Evolutionary conservation across 495 filamentous ascomycete genomes (phyloP), one percentile per base, ranked within the genome.

Genomic region (Hypoxylon fuscum): DNA sequence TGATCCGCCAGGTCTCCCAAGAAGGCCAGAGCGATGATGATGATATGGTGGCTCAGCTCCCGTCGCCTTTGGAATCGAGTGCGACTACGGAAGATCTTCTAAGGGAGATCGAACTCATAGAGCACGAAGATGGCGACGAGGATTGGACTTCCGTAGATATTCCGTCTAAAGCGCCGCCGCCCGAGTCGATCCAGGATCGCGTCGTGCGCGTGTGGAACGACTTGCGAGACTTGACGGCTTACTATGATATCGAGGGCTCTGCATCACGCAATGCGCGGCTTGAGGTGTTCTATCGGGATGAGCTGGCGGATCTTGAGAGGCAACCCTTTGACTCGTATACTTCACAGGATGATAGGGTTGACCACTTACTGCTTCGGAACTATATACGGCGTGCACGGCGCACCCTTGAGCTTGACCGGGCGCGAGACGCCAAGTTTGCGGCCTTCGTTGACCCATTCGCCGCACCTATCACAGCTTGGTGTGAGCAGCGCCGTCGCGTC

Each of bases 361-460:
- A 81, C 47, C 75, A 77, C 44, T 25, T 81, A 14, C 70, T 81
- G 1, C 52, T 81, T 29, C 69, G 74, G 20, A 81, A 76, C 38
- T 79, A 73, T 45, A 40, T 82, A 17, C 59, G 64, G 8, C 68
- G 77, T 10, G 55, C 74, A 12, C 47, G 62, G 9, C 68, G 70
- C 10, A 71, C 72, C 12, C 58, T 81, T 7, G 60, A 77, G 1
- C 72, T 79, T 2, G 78, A 78, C 20, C 61, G 40, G 3, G 58
- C 53, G 12, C 68, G 73, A 21, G 69, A 80, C 53, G 47, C 67
- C 29, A 72, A 72, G 17, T 70, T 74, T 14, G 50, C 57, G 3
- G 51, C 56, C 0, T 66, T 82, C 22, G 38, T 81, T 7, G 69
- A 65, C 27, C 73, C 76, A n/a, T 81, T 80, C 42, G 69, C 70